Evolutionary conservation across 2,329 filamentous ascomycete species (phyloP), one percentile per base, ranked within the genome.

Genomic region (Neonectria faginata): DNA sequence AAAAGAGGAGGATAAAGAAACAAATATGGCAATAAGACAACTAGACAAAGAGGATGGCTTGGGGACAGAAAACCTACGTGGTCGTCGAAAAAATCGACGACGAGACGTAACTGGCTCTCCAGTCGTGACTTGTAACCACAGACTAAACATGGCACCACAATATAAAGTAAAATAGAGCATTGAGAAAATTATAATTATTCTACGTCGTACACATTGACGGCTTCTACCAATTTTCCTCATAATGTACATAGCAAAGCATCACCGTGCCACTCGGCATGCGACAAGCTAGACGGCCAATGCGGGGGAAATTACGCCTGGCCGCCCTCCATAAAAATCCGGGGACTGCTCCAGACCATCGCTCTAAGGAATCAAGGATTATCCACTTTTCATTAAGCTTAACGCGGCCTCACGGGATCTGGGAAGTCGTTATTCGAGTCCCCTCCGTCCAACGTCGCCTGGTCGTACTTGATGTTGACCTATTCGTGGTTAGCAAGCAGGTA

Each of bases 391-490:
- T 33, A 11, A 10, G n/a, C 22, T 57, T 29, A 54, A 31, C 44
- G 29, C 14, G 60, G 41, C 42, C 41, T 50, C 6, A 45, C 22
- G 4, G 55, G 60, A 8, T 63, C 60, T 9, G 44, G 18, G 25
- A 50, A 60, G 14, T 56, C 62, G 29, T 45, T 27, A 14, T 39
- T 54, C 3, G 64, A 68, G 14, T 60, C 59, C 20, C 58, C 41
- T 12, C 57, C 64, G 3, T 65, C 61, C 16, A 59, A 20, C 12
- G 64, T 64, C 16, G 45, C 48, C 7, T 67, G 44, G 29, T 67
- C 66, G 39, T 68, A 68, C 41, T 62, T 58, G 31, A 66, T 50
- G 6, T 67, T 41, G 5, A 66, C 66, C 66, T 67, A 10, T 14
- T 1, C 1, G 11, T 1, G 3, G n/a, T 67, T 14, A 67, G 44